phyloP scores from a whole-genome alignment of 2,329 filamentous ascomycete genomes.

The Chlorencoelia australis region DNA sequence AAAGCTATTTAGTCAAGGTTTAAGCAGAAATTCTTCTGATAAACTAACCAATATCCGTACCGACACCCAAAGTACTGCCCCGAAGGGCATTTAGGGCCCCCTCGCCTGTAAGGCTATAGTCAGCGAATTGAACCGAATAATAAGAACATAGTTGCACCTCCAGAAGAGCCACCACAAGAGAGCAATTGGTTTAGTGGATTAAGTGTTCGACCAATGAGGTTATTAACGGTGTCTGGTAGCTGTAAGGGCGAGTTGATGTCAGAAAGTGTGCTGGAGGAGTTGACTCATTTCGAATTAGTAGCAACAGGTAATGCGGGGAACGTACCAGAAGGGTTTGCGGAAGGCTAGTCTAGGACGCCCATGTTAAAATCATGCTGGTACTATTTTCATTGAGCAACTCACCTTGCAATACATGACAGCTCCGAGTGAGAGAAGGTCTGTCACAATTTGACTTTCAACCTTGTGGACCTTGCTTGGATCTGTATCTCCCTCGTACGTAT shows the following conservation, averaged over 20 bases:
- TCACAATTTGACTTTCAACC: constrained; percentile 39
- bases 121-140: no score
- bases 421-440: constrained; percentile 31
- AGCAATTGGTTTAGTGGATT: constrained; percentile 26
- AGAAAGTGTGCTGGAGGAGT: no score
- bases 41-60: constrained; percentile 23
- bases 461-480: constrained; percentile 38
- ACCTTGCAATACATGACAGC: constrained; percentile 32
- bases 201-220: constrained; percentile 32
- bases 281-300: no score
- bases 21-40: no score
- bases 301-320: no score
- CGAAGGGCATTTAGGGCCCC: constrained; percentile 25
- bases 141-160: constrained; percentile 16
- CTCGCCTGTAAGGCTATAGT: constrained; percentile 23
- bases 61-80: constrained; percentile 25
- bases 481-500: constrained; percentile 18
- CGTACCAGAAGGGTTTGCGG: constrained; percentile 31
- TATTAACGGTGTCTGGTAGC: constrained; percentile 37
- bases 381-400: constrained; percentile 25
- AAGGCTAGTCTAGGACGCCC: constrained; percentile 28
- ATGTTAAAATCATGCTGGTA: constrained; percentile 1
- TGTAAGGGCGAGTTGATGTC: no score
- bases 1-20: no score
- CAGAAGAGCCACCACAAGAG: constrained; percentile 23